Conservation (phyloP, 371 early-diverging fungal genomes). For the Rhizopus microsporus region DNA sequence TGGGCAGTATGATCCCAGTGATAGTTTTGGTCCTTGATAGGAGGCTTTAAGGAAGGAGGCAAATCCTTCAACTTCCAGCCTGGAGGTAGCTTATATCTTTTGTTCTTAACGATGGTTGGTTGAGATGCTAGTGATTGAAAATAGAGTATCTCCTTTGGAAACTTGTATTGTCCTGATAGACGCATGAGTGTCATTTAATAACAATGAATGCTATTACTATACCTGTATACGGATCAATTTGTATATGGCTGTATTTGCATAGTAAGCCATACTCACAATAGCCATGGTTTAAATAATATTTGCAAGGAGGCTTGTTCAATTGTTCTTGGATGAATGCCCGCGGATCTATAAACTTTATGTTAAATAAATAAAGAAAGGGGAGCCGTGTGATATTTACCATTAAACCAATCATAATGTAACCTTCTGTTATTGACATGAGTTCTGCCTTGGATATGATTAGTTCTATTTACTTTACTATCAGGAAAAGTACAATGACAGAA, state of each 20-base stretch:
- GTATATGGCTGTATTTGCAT: conserved; percentile 44
- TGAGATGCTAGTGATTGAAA: conserved; percentile 8
- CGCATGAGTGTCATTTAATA: background rate
- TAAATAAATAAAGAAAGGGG: background rate
- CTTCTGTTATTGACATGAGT: conserved; percentile 38
- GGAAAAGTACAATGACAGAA: conserved; percentile 53
- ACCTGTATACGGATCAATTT: conserved; percentile 21
- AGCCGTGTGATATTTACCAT: conserved; percentile 24
- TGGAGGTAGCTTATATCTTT: conserved; percentile 33
- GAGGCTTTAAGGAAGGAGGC: conserved; percentile 45
- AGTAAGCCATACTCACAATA: conserved; percentile 39
- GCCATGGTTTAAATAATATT: conserved; percentile 24
- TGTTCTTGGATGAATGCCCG: conserved; percentile 34
- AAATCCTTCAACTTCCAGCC: conserved; percentile 48
- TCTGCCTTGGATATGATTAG: conserved; percentile 40
- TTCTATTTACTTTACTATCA: conserved; percentile 45
- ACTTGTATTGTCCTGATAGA: conserved; percentile 14
- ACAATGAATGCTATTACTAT: background rate
- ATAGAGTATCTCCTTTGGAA: conserved; percentile 11
- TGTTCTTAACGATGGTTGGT: conserved; percentile 8
- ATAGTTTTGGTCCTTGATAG: conserved; percentile 31
- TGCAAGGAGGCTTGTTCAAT: conserved; percentile 41
- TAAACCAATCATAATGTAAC: conserved; percentile 47
- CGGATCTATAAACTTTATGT: conserved; percentile 24
- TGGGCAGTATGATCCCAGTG: conserved; percentile 28